Conservation (phyloP, 1,284 basidiomycete genomes). For the Neotropicomus parvogracilis region DNA sequence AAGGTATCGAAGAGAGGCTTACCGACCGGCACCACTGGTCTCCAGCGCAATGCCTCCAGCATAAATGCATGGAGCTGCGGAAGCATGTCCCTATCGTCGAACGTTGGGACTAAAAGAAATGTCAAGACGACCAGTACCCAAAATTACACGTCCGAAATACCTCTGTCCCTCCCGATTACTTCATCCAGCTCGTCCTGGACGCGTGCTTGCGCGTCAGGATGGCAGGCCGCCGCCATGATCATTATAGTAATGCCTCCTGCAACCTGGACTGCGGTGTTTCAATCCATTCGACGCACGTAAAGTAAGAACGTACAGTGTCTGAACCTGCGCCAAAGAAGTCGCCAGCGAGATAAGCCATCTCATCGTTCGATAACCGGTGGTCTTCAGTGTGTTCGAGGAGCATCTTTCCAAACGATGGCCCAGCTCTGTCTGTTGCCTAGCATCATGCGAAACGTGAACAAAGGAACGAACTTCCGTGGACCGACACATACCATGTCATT, state of each 20-base stretch:
- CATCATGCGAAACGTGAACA: too few species aligned
- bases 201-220: constrained; percentile 50
- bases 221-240: constrained; percentile 61
- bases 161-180: constrained; percentile 49
- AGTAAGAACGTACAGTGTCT: constrained; percentile 1
- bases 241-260: constrained; percentile 54
- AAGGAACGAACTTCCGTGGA: too few species aligned
- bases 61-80: constrained; percentile 59
- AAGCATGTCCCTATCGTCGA: constrained; percentile 26
- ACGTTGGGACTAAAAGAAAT: neutral
- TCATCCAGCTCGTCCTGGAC: constrained; percentile 61
- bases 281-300: too few species aligned
- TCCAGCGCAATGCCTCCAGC: constrained; percentile 62
- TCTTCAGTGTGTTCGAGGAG: constrained; percentile 8
- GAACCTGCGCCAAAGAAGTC: constrained; percentile 5
- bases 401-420: neutral
- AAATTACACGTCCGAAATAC: constrained; percentile 27
- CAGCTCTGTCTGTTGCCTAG: too few species aligned
- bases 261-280: constrained; percentile 33
- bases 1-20: neutral
- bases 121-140: constrained; percentile 10
- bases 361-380: constrained; percentile 7
- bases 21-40: constrained; percentile 54
- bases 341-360: constrained; percentile 14
- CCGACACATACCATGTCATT: constrained; percentile 22